These are phyloP conservation scores for Metschnikowia vanudenii DNA, from an alignment of 805 yeast species.

Conservation along the genomic window DNA sequence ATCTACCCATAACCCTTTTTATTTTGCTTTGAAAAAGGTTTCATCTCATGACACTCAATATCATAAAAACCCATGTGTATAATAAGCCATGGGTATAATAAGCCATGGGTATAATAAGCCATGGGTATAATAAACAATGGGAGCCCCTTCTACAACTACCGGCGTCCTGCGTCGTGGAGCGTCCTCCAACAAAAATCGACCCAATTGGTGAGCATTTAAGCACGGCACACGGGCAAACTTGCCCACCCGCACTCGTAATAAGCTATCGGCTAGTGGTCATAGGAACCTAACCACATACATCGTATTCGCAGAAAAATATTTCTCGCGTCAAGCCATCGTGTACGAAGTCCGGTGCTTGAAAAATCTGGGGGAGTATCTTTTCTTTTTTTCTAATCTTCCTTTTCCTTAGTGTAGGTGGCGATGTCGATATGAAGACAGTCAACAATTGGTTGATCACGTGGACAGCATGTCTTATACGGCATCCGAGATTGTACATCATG, in stretches of 20 bases:
- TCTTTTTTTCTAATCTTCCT: not conserved
- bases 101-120: no score
- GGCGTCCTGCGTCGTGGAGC: no score
- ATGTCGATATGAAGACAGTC: constrained; percentile 14
- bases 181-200: no score
- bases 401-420: not conserved
- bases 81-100: no score
- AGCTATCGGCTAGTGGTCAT: not conserved
- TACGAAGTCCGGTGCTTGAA: not conserved
- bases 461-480: constrained; percentile 23
- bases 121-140: no score
- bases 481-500: constrained; percentile 30
- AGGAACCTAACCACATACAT: not conserved
- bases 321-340: constrained; percentile 1
- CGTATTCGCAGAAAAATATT: not conserved
- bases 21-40: no score
- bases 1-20: no score
- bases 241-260: not conserved
- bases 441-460: constrained; percentile 16
- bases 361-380: no score
- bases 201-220: not conserved
- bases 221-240: not conserved
- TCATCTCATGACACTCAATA: no score
- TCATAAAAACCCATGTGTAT: no score
- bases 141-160: no score